Evolutionary conservation across 2,329 filamentous ascomycete species (phyloP), one percentile per base, ranked within the genome.

Genomic region (Scedosporium boydii): DNA sequence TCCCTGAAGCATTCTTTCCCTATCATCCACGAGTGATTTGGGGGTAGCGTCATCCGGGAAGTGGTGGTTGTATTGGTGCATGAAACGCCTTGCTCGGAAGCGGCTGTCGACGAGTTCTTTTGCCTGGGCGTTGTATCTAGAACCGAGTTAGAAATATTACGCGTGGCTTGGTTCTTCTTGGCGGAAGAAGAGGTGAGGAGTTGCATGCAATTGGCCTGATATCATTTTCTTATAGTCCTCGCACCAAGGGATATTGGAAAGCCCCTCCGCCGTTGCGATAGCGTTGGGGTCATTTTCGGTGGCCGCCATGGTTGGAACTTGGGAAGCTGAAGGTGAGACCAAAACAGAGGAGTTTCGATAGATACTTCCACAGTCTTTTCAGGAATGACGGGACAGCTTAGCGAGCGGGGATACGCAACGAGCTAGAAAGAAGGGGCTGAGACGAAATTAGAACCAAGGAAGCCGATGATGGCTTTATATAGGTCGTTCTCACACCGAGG

Each of bases 141-240:
- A 34, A 14, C 18, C 26, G 26, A 16, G 21, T 18, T 23, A 41
- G 21, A n/a, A 51, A 48, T 46, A 18, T 3, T 46, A 18, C 2
- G 23, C 5, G 23, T 5, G 34, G 3, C 3, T 41, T 4, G 42
- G 14, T 10, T 18, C 6, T n/a, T 16, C 12, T 42, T 42, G 21
- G 27, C 23, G 23, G 23, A 23, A 23, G 23, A 23, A 23, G 23
- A 42, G 41, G 23, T 3, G 12, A 55, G 46, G 34, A 26, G 9
- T 27, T 42, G 27, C 77, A 66, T 70, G 84, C 82, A 86, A 74
- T 75, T 86, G 82, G 29, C 84, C 83, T 0, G 82, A 86, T 58
- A 87, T 82, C 83, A 87, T 87, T 68, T 81, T 83, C 68, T 87
- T 82, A 61, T 86, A 87, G 64, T 86, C 80, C 6, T 86, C 83